phyloP scores from a whole-genome alignment of 768 basidiomycete genomes.

The Cystobasidium tubakii region DNA sequence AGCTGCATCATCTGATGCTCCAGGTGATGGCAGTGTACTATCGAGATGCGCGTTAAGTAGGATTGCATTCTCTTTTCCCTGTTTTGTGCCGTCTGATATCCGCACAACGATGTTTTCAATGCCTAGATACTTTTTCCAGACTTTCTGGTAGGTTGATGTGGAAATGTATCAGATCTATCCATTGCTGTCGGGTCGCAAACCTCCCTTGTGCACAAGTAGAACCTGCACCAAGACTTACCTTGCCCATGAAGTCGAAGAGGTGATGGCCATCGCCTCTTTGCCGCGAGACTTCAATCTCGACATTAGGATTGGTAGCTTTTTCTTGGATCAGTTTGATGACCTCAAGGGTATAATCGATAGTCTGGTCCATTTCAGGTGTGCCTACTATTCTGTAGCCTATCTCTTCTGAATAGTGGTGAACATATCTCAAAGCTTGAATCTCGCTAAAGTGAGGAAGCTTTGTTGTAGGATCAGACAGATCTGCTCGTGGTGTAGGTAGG shows the following conservation, averaged over 20 bases:
- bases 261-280: constrained; percentile 52
- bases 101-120: constrained; percentile 85
- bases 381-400: constrained; percentile 90
- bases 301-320: constrained; percentile 53
- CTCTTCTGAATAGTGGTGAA: constrained; percentile 55
- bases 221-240: constrained; percentile 2
- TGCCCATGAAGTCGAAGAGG: constrained; percentile 76
- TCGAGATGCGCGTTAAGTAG: constrained; percentile 86
- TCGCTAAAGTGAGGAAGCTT: constrained; percentile 42
- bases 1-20: constrained; percentile 78
- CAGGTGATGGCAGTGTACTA: constrained; percentile 77
- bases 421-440: constrained; percentile 40
- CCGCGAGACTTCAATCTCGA: constrained; percentile 80
- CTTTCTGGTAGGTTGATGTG: constrained; percentile 30
- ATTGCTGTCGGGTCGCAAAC: no score
- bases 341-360: constrained; percentile 72
- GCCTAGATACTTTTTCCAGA: constrained; percentile 50
- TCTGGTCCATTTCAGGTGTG: constrained; percentile 75
- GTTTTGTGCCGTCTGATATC: constrained; percentile 65
- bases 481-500: constrained; percentile 10
- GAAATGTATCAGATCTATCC: background rate
- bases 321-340: constrained; percentile 61
- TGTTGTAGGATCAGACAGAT: background rate
- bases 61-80: constrained; percentile 71
- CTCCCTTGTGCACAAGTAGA: background rate